phyloP scores from a whole-genome alignment of 108 stramenopile genomes.

The Poteriospumella lacustris region DNA sequence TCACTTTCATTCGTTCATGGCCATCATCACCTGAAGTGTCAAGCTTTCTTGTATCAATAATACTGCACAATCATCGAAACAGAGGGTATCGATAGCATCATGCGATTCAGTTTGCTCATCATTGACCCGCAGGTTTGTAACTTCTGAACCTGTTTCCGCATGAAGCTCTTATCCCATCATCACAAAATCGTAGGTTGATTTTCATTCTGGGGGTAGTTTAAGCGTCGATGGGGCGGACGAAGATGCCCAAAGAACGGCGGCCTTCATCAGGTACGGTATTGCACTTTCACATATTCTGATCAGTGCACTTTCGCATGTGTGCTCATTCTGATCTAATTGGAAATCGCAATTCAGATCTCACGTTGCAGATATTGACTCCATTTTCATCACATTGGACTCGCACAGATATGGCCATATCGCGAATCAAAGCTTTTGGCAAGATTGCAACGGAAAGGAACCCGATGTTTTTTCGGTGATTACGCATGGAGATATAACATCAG shows the following conservation, averaged over 20 bases:
- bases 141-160: no score
- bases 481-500: slow-evolving; percentile 21
- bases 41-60: no score
- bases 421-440: slow-evolving; percentile 78
- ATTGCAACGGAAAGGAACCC: slow-evolving; percentile 48
- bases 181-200: slow-evolving; percentile 58
- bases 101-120: slow-evolving; percentile 53
- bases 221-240: slow-evolving; percentile 72
- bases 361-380: neutral
- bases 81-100: neutral
- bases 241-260: slow-evolving; percentile 71
- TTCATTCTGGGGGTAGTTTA: slow-evolving; percentile 82
- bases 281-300: neutral
- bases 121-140: slow-evolving; percentile 74
- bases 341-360: no score
- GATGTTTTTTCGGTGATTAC: slow-evolving; percentile 77
- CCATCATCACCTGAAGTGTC: no score
- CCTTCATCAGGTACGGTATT: slow-evolving; percentile 53
- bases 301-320: no score
- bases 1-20: no score
- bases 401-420: slow-evolving; percentile 64
- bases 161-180: no score
- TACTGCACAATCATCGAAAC: no score
- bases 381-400: neutral
- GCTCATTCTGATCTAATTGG: no score